Evolutionary conservation across 1,284 basidiomycete genomes (phyloP).

Genomic region (Cutaneotrichosporon mucoides): DNA sequence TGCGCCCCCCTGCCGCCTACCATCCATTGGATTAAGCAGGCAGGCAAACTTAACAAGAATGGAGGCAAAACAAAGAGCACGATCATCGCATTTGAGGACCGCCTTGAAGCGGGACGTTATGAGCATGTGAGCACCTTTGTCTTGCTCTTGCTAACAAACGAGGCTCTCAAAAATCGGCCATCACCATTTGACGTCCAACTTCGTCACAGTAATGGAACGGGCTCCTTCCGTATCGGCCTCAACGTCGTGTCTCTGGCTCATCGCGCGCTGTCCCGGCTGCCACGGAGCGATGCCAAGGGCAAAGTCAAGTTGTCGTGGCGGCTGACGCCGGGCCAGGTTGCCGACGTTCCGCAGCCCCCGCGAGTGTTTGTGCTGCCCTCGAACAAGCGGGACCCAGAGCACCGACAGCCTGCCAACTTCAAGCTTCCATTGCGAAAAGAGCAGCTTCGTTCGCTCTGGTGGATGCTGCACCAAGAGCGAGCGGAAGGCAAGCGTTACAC

Average conservation of each 20-base stretch:
- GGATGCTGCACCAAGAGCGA: constrained; percentile 85
- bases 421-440: constrained; percentile 66
- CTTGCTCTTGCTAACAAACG: background rate
- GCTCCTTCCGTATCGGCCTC: constrained; percentile 76
- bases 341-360: constrained; percentile 52
- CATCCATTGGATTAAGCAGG: constrained; percentile 63
- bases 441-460: constrained; percentile 82
- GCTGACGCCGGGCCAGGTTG: constrained; percentile 59
- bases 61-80: constrained; percentile 37
- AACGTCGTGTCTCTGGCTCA: constrained; percentile 84
- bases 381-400: constrained; percentile 71
- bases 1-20: constrained; percentile 76
- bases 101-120: constrained; percentile 75
- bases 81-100: constrained; percentile 67
- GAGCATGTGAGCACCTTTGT: constrained; percentile 53
- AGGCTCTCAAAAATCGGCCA: constrained; percentile 80
- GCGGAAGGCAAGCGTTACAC: constrained; percentile 57
- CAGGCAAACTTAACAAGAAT: constrained; percentile 44
- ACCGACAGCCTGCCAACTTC: constrained; percentile 76
- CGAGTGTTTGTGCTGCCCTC: constrained; percentile 62
- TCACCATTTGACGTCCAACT: constrained; percentile 83
- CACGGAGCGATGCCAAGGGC: constrained; percentile 55
- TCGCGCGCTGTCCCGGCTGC: constrained; percentile 76
- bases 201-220: constrained; percentile 59
- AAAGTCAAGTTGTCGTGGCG: constrained; percentile 67